Percentiles rank a stretch among this genome's conserved stretches.
Conservation (phyloP, 305 asterid species). For the Solanum hybrid region DNA sequence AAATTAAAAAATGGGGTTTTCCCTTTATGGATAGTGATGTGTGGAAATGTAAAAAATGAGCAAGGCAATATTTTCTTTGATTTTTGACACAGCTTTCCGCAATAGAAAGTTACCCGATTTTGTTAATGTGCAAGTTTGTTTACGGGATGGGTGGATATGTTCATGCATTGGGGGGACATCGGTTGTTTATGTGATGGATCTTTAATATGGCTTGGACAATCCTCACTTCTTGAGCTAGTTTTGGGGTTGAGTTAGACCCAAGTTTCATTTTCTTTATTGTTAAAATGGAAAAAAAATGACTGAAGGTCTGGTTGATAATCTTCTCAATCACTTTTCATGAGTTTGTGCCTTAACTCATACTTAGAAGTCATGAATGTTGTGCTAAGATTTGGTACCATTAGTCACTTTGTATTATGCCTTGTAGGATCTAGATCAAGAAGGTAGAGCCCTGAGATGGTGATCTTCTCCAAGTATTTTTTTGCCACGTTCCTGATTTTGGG, state of each 20-base stretch:
- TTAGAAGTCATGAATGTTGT: neutral
- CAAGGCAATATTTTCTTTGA: neutral
- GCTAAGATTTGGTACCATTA: neutral
- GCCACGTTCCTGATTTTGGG: neutral
- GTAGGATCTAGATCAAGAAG: constrained; percentile 6
- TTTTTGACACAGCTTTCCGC: neutral
- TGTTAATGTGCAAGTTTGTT: neutral
- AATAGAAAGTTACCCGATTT: neutral
- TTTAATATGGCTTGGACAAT: neutral
- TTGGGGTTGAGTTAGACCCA: neutral
- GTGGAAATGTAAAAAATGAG: neutral
- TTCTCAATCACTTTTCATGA: neutral
- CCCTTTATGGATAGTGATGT: neutral
- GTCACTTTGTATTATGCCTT: neutral
- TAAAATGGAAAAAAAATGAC: neutral
- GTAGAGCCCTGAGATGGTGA: neutral
- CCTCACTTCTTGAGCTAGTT: neutral
- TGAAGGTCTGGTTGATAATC: neutral
- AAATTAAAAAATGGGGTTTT: neutral
- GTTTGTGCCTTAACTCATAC: neutral
- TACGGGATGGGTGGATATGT: neutral
- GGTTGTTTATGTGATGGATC: neutral
- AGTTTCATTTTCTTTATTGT: neutral
- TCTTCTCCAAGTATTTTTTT: neutral
- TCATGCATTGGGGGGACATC: neutral